Evolutionary conservation across 306 rosid genomes (phyloP).

Genomic region (Malus sieversii): DNA sequence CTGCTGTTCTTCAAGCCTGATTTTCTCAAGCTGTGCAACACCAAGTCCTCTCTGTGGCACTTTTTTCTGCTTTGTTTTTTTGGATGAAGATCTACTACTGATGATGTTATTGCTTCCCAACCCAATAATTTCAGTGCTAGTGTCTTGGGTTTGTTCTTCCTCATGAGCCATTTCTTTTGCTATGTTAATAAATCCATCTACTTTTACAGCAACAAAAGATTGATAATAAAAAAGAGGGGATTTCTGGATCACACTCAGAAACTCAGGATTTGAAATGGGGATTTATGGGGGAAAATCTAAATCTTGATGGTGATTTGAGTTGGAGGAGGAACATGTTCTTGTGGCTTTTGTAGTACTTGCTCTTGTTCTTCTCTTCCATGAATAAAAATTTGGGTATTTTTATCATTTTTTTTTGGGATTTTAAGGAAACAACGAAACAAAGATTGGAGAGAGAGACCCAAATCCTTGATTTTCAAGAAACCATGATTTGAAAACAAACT

Average conservation of each 20-base stretch:
- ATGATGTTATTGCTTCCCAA: neutral
- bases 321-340: neutral
- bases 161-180: constrained; percentile 34
- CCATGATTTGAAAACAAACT: constrained; percentile 11
- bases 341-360: neutral
- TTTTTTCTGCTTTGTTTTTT: constrained; percentile 51
- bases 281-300: neutral
- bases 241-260: constrained; percentile 9
- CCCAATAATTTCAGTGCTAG: constrained; percentile 18
- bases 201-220: neutral
- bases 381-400: neutral
- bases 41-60: constrained; percentile 93
- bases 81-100: constrained; percentile 37
- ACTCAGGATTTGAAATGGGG: constrained; percentile 3
- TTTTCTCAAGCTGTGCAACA: constrained; percentile 82
- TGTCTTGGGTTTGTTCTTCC: constrained; percentile 42
- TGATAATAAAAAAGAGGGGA: neutral
- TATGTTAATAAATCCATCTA: constrained; percentile 30
- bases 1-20: constrained; percentile 61
- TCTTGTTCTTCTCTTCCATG: neutral
- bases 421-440: constrained; percentile 22
- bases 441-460: constrained; percentile 14
- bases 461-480: constrained; percentile 15
- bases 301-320: neutral
- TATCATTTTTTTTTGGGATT: neutral